Conservation (phyloP, 106 monocot genomes). For the Xerophyta viscosa region DNA sequence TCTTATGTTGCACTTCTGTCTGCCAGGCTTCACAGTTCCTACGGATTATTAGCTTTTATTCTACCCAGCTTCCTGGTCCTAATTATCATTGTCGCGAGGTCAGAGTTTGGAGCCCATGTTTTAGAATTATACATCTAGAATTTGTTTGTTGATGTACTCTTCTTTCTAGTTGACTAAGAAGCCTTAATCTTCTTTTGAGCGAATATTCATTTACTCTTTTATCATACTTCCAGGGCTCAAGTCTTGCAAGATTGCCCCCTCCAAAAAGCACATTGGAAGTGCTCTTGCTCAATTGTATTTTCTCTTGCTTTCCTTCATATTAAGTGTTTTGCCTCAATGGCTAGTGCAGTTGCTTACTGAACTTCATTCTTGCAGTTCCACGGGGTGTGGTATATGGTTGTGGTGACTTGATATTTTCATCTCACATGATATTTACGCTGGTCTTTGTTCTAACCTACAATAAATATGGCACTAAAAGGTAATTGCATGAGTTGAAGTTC, state of each 20-base stretch:
- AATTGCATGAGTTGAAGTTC: too few species aligned
- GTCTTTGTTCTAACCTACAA: conserved; percentile 86
- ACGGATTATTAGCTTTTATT: conserved; percentile 89
- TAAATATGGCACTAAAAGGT: conserved; percentile 89
- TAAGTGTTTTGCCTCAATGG: too few species aligned
- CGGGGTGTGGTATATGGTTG: conserved; percentile 73
- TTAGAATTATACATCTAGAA: too few species aligned
- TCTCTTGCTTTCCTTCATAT: background rate
- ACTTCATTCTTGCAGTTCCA: conserved; percentile 90
- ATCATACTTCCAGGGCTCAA: conserved; percentile 48
- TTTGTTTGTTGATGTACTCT: too few species aligned
- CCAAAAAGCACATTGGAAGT: conserved; percentile 66
- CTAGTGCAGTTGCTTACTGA: background rate
- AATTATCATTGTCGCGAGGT: conserved; percentile 99
- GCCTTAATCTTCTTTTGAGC: too few species aligned
- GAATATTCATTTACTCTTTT: too few species aligned
- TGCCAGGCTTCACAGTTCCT: conserved; percentile 70
- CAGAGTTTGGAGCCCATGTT: too few species aligned
- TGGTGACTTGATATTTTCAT: conserved; percentile 96
- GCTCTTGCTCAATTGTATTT: conserved; percentile 75
- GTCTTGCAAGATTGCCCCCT: conserved; percentile 64
- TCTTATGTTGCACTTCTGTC: background rate
- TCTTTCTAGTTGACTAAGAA: too few species aligned
- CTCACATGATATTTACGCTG: conserved; percentile 94
- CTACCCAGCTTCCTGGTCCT: conserved; percentile 95